Percentiles rank a stretch among this genome's conserved stretches.
phyloP scores from a whole-genome alignment of 2,329 filamentous ascomycete genomes.

The Colletotrichum zoysiae region DNA sequence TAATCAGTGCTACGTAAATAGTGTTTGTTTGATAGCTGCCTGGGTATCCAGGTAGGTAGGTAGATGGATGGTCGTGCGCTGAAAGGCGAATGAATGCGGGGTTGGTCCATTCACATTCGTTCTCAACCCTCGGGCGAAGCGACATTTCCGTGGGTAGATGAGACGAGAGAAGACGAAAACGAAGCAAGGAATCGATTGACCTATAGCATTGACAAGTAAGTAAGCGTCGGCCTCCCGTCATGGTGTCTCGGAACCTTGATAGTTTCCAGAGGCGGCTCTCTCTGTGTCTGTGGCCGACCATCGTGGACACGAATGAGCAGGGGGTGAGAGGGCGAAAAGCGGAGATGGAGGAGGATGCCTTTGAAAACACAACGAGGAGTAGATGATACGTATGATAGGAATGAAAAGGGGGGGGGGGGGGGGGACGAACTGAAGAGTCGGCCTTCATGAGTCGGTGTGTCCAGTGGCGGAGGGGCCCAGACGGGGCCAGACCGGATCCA shows the following conservation, averaged over 20 bases:
- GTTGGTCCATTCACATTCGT: not conserved
- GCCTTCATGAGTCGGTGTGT: not conserved
- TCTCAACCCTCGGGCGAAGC: not conserved
- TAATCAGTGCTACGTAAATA: not conserved
- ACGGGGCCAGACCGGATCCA: not conserved
- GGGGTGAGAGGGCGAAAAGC: not conserved
- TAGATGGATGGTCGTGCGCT: not conserved
- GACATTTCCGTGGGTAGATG: not conserved
- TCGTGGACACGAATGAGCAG: not conserved
- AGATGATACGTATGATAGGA: not conserved
- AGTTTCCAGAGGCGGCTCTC: constrained; percentile 32
- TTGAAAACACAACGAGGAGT: too few species aligned
- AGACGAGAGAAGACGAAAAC: constrained; percentile 40
- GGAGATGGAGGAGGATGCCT: not conserved
- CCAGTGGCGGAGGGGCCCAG: not conserved
- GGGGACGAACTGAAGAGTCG: too few species aligned
- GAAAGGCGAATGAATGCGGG: not conserved
- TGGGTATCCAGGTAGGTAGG: too few species aligned
- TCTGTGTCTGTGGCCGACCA: constrained; percentile 22
- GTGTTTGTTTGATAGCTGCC: too few species aligned
- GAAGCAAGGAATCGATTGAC: constrained; percentile 45
- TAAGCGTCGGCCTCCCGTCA: constrained; percentile 7
- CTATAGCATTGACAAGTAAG: constrained; percentile 46
- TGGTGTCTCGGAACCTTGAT: not conserved
- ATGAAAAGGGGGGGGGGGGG: too few species aligned